Percentiles rank a stretch among this genome's conserved stretches.
phyloP scores from a whole-genome alignment of 2,329 filamentous ascomycete species.

The Epichloe elymi region DNA sequence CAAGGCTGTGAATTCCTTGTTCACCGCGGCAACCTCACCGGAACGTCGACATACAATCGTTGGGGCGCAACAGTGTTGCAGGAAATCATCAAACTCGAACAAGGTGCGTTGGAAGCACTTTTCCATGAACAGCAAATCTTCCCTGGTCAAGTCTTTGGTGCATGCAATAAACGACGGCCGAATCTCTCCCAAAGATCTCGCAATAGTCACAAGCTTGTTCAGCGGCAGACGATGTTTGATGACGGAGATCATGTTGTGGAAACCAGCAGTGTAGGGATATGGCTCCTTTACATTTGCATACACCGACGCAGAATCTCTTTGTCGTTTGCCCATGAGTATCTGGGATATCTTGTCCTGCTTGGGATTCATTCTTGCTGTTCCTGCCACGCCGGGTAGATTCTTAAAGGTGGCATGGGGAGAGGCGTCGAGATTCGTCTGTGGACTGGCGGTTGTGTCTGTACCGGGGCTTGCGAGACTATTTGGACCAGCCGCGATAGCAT shows the following conservation, averaged over 20 bases:
- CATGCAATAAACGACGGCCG: slow-evolving; percentile 88
- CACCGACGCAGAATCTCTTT: slow-evolving; percentile 66
- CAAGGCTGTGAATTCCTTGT: slow-evolving; percentile 91
- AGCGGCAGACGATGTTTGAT: slow-evolving; percentile 66
- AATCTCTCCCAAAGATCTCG: slow-evolving; percentile 76
- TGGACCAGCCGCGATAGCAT: slow-evolving; percentile 50
- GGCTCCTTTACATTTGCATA: slow-evolving; percentile 85
- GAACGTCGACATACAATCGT: slow-evolving; percentile 86
- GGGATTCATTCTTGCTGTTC: slow-evolving; percentile 26
- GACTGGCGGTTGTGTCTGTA: slow-evolving; percentile 49
- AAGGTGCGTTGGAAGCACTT: slow-evolving; percentile 90
- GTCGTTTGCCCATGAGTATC: slow-evolving; percentile 43
- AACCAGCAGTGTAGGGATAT: slow-evolving; percentile 80
- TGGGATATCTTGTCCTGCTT: slow-evolving; percentile 32
- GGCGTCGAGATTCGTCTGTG: slow-evolving; percentile 44
- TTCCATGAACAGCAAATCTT: slow-evolving; percentile 94
- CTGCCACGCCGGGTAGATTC: slow-evolving; percentile 13
- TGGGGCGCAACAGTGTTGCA: slow-evolving; percentile 76
- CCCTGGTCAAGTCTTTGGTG: slow-evolving; percentile 72
- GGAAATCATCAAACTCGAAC: slow-evolving; percentile 86
- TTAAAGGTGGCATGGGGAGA: slow-evolving; percentile 28
- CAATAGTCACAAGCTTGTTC: slow-evolving; percentile 68
- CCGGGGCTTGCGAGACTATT: slow-evolving; percentile 50
- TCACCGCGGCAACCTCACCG: slow-evolving; percentile 87
- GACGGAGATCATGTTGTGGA: slow-evolving; percentile 75